Base-by-base conservation (phyloP, 371 early-diverging fungal genomes). In the Mortierella sp. region DNA sequence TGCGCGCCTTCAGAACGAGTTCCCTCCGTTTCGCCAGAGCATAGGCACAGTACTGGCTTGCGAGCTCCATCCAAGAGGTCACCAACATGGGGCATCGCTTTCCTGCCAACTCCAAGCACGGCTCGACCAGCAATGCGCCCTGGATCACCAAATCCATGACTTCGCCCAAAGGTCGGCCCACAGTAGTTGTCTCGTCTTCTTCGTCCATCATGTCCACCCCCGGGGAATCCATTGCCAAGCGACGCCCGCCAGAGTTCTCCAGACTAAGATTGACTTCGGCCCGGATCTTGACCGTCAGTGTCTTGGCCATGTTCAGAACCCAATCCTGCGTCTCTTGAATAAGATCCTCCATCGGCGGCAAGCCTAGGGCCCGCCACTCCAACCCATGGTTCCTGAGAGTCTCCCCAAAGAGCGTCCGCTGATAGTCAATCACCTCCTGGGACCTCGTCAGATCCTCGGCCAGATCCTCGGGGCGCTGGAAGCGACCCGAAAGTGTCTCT, bases 341-440 rank as follows among this genome's bases (percentile, higher is more conserved):
- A 29, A 74, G 75, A 14, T 70, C 71, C 45, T 82, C 82, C 82
- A 82, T 77, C 0, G 82, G 45, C 7, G 82, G 82, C 37, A 82
- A 48, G 0, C 82, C 82, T 5, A 82, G 47, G 3, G 75, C 82
- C 22, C 74, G 53, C 82, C 82, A 82, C 11, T 63, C 75, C 44
- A 82, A 37, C 2, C 82, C 82, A 29, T 74, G 55, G 40, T 63
- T 82, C 50, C 78, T 63, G 26, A 82, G 64, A 5, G 72, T 70
- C 53, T 77, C 78, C 6, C 82, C 78, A 72, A 82, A 77, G 4
- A 82, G 50, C 26, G 77, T 82, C 37, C 75, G 71, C 52, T 74
- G 82, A 50, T 77, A 77, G 39, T 82, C 78, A 26, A 82, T 69
- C 34, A 74, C 58, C 41, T 82, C 82, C 69, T 82, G 82, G 19